Base-by-base conservation (phyloP, 768 basidiomycete genomes). In the Psilocybe cyanescens region DNA sequence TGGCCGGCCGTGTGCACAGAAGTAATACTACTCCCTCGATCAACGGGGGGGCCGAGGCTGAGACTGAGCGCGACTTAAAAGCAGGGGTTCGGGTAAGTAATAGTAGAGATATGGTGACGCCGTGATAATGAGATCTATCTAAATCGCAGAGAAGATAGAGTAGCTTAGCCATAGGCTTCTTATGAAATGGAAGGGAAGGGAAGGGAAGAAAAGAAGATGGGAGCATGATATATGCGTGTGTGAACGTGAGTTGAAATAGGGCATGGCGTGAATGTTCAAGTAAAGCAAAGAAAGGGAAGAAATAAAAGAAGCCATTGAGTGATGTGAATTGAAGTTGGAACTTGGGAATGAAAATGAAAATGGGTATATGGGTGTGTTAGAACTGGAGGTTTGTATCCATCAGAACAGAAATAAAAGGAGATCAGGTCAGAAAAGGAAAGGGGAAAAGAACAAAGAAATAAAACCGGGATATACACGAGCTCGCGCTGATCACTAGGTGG, bases 401-500 rank as follows among this genome's bases (percentile, higher is more conserved):
- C 41, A n/a, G n/a, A 44, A 14, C 14, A 8, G 37, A 7, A 51
- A 6, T 8, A 33, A 30, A 30, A 11, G 29, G 51, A 45, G 17
- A 24, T 8, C 39, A 37, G 19, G 47, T 46, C 29, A 55, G 33
- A 45, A 56, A 54, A 30, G 51, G 28, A 47, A 47, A 57, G 28
- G 55, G 59, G 31, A 56, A 35, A n/a, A 19, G 24, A 54, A 31
- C 19, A 47, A 29, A 44, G 19, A 29, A 59, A 50, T 55, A 29
- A n/a, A 58, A 28, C 11, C 12, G 46, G 4, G 49, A 14, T 37
- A 53, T 29, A 19, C 28, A 31, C 24, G 2, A 24, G 24, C 24
- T 24, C 24, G 24, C 24, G 24, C 24, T 24, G 24, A 24, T 24
- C 24, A 24, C 24, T 24, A 24, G 24, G 24, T 24, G 24, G 24